Conservation (phyloP, 257 asterid genomes). For the Coffea eugenioides region DNA sequence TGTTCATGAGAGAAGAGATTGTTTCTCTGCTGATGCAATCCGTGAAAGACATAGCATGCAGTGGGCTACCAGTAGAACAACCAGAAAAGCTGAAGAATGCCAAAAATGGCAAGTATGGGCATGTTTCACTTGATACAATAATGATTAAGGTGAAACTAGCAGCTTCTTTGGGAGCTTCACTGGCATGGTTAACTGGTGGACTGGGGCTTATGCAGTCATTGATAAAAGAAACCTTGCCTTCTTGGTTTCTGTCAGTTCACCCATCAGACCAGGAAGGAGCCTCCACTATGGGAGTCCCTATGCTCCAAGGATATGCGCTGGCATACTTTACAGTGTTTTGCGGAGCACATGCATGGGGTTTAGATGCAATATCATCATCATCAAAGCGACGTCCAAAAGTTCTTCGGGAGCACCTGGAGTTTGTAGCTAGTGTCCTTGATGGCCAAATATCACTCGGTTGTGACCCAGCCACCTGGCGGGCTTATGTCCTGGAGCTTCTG, state of each 20-base stretch:
- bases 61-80: slow-evolving; percentile 31
- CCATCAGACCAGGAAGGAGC: slow-evolving; percentile 36
- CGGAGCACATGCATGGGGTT: slow-evolving; percentile 79
- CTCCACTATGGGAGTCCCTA: slow-evolving; percentile 43
- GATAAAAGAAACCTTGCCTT: slow-evolving; percentile 81
- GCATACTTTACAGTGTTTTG: slow-evolving; percentile 69
- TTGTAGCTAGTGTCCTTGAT: slow-evolving; percentile 67
- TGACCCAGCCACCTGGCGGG: slow-evolving; percentile 83
- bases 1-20: slow-evolving; percentile 83
- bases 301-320: slow-evolving; percentile 75
- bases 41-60: slow-evolving; percentile 55
- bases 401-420: slow-evolving; percentile 70
- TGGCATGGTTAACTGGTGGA: slow-evolving; percentile 80
- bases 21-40: slow-evolving; percentile 72
- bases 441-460: slow-evolving; percentile 82
- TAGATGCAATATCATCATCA: slow-evolving; percentile 59
- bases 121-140: slow-evolving; percentile 61
- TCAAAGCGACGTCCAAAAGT: slow-evolving; percentile 68
- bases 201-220: slow-evolving; percentile 74
- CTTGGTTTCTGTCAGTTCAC: slow-evolving; percentile 84
- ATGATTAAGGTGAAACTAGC: slow-evolving; percentile 79
- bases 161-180: slow-evolving; percentile 81
- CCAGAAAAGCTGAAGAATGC: slow-evolving; percentile 34
- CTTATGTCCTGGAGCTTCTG: slow-evolving; percentile 71
- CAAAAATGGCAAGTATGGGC: slow-evolving; percentile 47